These are phyloP conservation scores for Xylariaceae sp. DNA, from an alignment of 2,329 filamentous ascomycete species.

Conservation along the genomic window DNA sequence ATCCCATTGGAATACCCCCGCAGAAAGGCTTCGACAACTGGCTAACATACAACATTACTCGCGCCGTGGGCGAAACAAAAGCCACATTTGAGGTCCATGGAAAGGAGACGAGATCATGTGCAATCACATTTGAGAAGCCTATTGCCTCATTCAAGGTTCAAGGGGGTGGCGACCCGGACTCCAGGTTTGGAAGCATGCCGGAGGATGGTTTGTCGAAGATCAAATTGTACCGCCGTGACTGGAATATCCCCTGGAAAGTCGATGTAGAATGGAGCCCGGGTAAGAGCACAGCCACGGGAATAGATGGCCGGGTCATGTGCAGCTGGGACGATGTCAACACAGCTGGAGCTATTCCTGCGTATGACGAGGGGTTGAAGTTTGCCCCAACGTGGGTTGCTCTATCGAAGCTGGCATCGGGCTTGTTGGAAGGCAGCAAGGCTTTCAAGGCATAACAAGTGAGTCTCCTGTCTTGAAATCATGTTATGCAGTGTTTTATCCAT, in stretches of 20 bases:
- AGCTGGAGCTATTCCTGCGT: slow-evolving; percentile 68
- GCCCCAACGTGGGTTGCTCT: slow-evolving; percentile 76
- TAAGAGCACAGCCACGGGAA: slow-evolving; percentile 27
- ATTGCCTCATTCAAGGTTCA: slow-evolving; percentile 61
- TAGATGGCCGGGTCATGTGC: slow-evolving; percentile 69
- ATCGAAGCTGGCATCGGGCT: slow-evolving; percentile 69
- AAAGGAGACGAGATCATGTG: slow-evolving; percentile 74
- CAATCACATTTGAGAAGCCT: slow-evolving; percentile 65
- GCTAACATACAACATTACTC: slow-evolving; percentile 60
- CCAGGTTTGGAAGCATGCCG: slow-evolving; percentile 61
- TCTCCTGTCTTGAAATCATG: too few species aligned
- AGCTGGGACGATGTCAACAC: slow-evolving; percentile 84
- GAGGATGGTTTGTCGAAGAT: slow-evolving; percentile 63
- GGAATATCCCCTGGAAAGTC: slow-evolving; percentile 72
- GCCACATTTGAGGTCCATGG: slow-evolving; percentile 66
- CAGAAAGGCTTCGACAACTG: slow-evolving; percentile 49
- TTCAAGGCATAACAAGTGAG: slow-evolving; percentile 48
- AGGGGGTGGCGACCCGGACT: slow-evolving; percentile 54
- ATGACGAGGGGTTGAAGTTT: slow-evolving; percentile 74
- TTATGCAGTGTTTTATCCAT: too few species aligned
- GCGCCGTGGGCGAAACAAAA: slow-evolving; percentile 34
- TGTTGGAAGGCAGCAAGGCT: slow-evolving; percentile 74
- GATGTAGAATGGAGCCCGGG: slow-evolving; percentile 60
- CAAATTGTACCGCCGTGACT: slow-evolving; percentile 77
- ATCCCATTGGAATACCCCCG: slow-evolving; percentile 35